Conservation (phyloP, 2,329 filamentous ascomycete species). For the Penicillium nordicum region DNA sequence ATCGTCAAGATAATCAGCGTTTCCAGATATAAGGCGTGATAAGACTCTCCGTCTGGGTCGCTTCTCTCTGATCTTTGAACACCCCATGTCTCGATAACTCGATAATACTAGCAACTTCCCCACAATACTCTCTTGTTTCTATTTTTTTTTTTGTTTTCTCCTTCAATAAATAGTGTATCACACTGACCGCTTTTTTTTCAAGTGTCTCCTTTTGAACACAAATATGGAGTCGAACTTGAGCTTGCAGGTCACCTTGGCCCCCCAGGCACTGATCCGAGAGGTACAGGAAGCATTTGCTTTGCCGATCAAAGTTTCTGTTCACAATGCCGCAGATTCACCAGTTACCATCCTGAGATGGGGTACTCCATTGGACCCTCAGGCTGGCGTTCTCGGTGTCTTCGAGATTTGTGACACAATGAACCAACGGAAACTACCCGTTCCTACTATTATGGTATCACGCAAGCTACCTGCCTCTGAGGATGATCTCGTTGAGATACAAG, state of each 20-base stretch:
- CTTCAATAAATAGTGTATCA: neutral
- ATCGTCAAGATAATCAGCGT: neutral
- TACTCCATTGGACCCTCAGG: constrained; percentile 35
- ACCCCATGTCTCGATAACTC: neutral
- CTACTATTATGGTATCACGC: constrained; percentile 34
- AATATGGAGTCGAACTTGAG: constrained; percentile 12
- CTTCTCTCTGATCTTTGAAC: neutral
- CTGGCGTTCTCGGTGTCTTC: constrained; percentile 32
- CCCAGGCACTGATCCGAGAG: constrained; percentile 12
- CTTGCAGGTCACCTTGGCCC: constrained; percentile 20
- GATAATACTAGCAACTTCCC: neutral
- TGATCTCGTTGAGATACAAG: constrained; percentile 33
- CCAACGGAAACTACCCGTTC: constrained; percentile 22
- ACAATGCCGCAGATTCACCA: constrained; percentile 26
- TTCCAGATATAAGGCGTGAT: neutral
- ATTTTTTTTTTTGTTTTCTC: neutral
- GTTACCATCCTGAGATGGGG: constrained; percentile 39
- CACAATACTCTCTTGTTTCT: neutral
- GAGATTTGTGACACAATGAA: constrained; percentile 24
- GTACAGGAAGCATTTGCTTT: constrained; percentile 17
- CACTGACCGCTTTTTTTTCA: no score
- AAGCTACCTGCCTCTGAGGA: constrained; percentile 29
- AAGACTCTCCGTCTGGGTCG: neutral
- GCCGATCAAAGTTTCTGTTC: constrained; percentile 27
- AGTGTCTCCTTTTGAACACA: neutral